Evolutionary conservation across 371 early-diverging fungal species (phyloP).

Genomic region (Massospora cicadina): DNA sequence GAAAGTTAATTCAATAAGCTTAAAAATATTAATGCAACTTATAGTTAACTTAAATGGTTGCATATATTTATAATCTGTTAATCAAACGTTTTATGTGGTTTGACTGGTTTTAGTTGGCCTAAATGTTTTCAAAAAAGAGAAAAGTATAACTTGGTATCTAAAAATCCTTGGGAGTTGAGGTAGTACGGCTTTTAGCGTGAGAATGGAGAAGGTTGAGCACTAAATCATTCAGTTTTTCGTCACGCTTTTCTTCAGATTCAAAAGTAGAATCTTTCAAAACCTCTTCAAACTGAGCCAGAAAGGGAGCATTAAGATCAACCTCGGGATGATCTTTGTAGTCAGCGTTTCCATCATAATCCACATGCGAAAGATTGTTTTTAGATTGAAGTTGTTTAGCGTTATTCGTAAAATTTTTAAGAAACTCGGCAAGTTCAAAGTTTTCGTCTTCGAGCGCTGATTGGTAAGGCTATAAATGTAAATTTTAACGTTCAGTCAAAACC

Average conservation of each 20-base stretch:
- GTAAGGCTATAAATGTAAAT: background rate
- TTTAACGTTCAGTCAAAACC: background rate
- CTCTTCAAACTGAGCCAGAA: background rate
- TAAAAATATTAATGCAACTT: no score
- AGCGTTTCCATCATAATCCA: slow-evolving; percentile 4
- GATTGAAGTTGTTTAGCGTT: no score
- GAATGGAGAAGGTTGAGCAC: slow-evolving; percentile 1
- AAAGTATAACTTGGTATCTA: no score
- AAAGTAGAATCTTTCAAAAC: slow-evolving; percentile 1
- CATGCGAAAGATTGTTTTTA: background rate
- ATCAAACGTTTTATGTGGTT: no score
- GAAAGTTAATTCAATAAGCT: no score
- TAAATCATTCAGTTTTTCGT: slow-evolving; percentile 2
- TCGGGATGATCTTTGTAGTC: background rate
- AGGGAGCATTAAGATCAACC: background rate
- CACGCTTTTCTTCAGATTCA: background rate
- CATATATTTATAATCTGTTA: no score
- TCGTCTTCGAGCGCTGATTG: slow-evolving; percentile 7
- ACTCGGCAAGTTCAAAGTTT: background rate
- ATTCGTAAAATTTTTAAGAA: slow-evolving; percentile 1
- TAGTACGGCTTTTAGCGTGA: background rate
- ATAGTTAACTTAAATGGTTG: no score
- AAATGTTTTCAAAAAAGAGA: no score
- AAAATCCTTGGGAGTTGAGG: no score
- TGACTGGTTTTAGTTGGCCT: no score